Conservation (phyloP, 1,284 basidiomycete species). For the Coniophora puteana region DNA sequence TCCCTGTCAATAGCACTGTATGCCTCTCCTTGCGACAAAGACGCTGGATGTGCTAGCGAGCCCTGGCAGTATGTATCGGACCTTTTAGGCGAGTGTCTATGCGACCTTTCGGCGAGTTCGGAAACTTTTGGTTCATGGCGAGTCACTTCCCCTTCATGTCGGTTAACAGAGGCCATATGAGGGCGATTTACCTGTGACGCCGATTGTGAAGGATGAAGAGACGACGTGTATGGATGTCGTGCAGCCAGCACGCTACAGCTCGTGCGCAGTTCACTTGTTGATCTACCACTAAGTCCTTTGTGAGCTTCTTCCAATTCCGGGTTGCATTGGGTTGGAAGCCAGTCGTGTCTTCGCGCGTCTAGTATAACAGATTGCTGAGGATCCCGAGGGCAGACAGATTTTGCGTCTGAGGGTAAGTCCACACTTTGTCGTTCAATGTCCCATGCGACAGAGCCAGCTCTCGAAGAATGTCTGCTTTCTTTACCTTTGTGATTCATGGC, state of each 20-base stretch:
- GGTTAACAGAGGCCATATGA: constrained; percentile 6
- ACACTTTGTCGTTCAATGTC: constrained; percentile 53
- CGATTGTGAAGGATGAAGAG: constrained; percentile 51
- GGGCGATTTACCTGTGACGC: constrained; percentile 38
- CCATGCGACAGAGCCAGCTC: constrained; percentile 53
- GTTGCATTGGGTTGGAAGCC: neutral
- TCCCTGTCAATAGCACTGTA: constrained; percentile 1
- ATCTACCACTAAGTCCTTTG: neutral
- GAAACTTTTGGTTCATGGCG: constrained; percentile 8
- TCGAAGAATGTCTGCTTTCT: neutral
- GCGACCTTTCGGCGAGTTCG: constrained; percentile 17
- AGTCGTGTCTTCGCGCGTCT: neutral
- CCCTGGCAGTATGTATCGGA: constrained; percentile 1
- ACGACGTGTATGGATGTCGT: constrained; percentile 22
- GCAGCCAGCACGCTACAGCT: constrained; percentile 3
- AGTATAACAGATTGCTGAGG: constrained; percentile 2
- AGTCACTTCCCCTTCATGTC: constrained; percentile 3
- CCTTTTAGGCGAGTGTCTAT: neutral
- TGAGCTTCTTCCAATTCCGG: no score
- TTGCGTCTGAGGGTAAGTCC: neutral
- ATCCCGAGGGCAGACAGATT: neutral
- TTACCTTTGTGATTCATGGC: neutral
- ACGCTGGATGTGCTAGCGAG: neutral
- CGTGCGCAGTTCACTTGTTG: neutral
- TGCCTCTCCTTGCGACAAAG: constrained; percentile 25